A percentile compares a stretch with the other conserved stretches of the same genome.
Conservation (phyloP, 495 filamentous ascomycete genomes). For the Hyaloscypha variabilis region DNA sequence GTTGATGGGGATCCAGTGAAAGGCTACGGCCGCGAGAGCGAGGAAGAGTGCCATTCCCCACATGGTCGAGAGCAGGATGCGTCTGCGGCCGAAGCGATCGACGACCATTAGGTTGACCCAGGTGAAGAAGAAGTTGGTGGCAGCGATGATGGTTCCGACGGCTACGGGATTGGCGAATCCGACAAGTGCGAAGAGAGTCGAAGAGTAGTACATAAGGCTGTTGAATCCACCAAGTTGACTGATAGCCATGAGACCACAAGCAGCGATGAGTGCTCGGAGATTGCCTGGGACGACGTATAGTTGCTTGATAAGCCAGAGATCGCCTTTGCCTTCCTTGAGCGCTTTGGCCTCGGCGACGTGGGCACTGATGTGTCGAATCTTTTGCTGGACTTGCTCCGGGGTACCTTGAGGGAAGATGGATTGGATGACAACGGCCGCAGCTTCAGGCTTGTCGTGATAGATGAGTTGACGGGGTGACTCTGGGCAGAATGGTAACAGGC, state of each 20-base stretch:
- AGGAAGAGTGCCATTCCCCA: slow-evolving; percentile 44
- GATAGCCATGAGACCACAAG: slow-evolving; percentile 53
- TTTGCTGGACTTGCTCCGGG: slow-evolving; percentile 40
- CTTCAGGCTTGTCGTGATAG: slow-evolving; percentile 44
- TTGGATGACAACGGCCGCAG: slow-evolving; percentile 41
- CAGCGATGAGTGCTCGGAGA: slow-evolving; percentile 49
- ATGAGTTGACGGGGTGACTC: slow-evolving; percentile 57
- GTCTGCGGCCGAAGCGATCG: slow-evolving; percentile 49
- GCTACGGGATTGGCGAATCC: slow-evolving; percentile 53
- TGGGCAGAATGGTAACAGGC: slow-evolving; percentile 48
- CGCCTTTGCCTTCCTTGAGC: slow-evolving; percentile 37
- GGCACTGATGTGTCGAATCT: slow-evolving; percentile 40
- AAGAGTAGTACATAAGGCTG: slow-evolving; percentile 52
- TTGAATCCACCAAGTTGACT: slow-evolving; percentile 52
- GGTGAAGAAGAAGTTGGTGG: slow-evolving; percentile 56
- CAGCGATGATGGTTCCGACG: slow-evolving; percentile 51
- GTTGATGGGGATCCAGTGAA: slow-evolving; percentile 53
- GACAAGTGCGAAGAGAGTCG: slow-evolving; percentile 53
- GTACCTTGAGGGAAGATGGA: slow-evolving; percentile 43
- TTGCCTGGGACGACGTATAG: slow-evolving; percentile 47
- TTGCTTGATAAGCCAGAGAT: slow-evolving; percentile 45
- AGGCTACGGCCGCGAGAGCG: slow-evolving; percentile 46
- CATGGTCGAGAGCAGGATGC: slow-evolving; percentile 47
- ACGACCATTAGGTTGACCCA: slow-evolving; percentile 52
- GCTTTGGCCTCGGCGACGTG: slow-evolving; percentile 42